Percentiles rank a stretch among this genome's conserved stretches.
Evolutionary conservation across 148 eudicot species (phyloP).

Genomic region (Bassia scoparia): DNA sequence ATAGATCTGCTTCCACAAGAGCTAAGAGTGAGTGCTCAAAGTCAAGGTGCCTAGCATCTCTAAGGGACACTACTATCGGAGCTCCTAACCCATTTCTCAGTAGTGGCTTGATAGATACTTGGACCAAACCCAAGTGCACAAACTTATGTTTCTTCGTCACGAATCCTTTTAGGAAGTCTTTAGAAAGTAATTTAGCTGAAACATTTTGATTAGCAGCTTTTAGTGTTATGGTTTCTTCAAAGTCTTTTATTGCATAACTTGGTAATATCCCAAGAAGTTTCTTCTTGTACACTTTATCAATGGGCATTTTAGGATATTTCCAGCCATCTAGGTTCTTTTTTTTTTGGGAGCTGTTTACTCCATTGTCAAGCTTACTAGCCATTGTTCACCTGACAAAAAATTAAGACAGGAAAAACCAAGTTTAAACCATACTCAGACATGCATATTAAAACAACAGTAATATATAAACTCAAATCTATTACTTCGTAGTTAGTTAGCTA

Average conservation of each 20-base stretch:
- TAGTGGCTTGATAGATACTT: constrained; percentile 1
- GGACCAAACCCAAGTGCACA: constrained; percentile 7
- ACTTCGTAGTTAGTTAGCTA: too few species aligned
- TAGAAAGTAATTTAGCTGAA: background rate
- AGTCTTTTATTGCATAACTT: constrained; percentile 12
- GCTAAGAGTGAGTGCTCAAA: background rate
- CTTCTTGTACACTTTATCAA: constrained; percentile 4
- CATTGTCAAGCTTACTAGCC: too few species aligned
- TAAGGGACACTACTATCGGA: background rate
- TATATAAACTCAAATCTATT: too few species aligned
- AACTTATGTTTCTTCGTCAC: background rate
- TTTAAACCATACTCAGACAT: too few species aligned
- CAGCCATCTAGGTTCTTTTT: background rate
- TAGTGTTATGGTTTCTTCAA: background rate
- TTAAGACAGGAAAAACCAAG: too few species aligned
- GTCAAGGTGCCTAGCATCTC: background rate
- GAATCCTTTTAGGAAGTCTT: background rate
- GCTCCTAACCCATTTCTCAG: constrained; percentile 5
- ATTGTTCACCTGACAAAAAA: too few species aligned
- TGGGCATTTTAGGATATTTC: background rate
- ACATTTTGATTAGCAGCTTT: background rate
- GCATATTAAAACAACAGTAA: too few species aligned
- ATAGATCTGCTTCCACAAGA: background rate
- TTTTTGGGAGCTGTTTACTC: too few species aligned
- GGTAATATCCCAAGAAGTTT: background rate